Evolutionary conservation across 495 filamentous ascomycete genomes (phyloP), one percentile per base, ranked within the genome.

Genomic region (Chaetomidium leptoderma): DNA sequence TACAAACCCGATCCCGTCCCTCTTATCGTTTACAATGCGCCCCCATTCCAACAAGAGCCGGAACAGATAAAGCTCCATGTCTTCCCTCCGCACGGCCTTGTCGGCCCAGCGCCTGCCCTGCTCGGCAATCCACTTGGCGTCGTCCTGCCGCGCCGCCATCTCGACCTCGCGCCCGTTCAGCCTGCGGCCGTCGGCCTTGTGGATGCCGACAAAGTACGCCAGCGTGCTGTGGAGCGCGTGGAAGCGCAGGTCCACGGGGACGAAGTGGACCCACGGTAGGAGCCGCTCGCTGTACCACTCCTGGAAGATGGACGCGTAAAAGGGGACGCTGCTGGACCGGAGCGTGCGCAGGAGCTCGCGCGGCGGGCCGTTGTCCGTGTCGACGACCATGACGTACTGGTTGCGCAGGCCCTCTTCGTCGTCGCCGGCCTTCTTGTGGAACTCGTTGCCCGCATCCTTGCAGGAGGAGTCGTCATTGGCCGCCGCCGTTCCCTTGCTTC

Each of bases 11-110:
- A 84, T 63, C 23, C 74, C 71, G 56, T 88, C 83, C 64, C 87
- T 74, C 39, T 72, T 60, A 55, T 88, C 85, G 70, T 86, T 77
- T 9, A 83, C 77, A 13, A 89, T 60, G 40, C 86, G 71, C 1
- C 79, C 86, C 85, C 86, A 92, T 72, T 92, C 90, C 39, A 92
- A 67, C 56, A 92, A 66, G 57, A 95, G 65, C 44, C 90, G 72
- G 69, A 91, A 92, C 65, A 92, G 77, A 65, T 92, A 95, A 27
- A 92, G 79, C 70, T 90, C 84, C 85, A 88, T 90, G 66, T 95
- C 90, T 72, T 91, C 87, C 60, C 81, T 85, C 64, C 89, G 76
- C 35, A 93, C 57, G 9, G 84, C 87, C 57, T 75, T 79, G 3
- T 71, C 70, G 1, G 83, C 81, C 87, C 88, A 91, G 54, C 79